These are phyloP conservation scores for Umbelopsis sp. DNA, from an alignment of 371 early-diverging fungal genomes.

Conservation along the genomic window DNA sequence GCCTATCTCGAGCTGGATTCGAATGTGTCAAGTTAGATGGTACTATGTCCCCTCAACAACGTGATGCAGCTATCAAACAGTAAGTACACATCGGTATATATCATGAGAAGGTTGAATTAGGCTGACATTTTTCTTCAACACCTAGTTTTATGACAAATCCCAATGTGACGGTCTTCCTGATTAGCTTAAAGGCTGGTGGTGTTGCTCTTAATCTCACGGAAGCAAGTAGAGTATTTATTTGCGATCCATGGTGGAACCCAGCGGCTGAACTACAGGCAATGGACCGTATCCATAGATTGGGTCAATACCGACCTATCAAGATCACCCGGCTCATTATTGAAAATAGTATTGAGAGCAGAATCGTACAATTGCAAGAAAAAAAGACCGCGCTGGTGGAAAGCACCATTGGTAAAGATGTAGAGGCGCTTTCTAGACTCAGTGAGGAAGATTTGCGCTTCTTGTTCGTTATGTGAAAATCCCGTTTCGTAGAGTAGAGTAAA, in stretches of 20 bases:
- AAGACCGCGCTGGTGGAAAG: conserved; percentile 91
- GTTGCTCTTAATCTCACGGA: conserved; percentile 96
- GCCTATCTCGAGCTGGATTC: conserved; percentile 93
- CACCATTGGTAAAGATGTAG: conserved; percentile 80
- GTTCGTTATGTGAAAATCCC: conserved; percentile 68
- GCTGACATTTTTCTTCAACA: conserved; percentile 25
- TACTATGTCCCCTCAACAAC: conserved; percentile 84
- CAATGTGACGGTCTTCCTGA: conserved; percentile 85
- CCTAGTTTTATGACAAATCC: conserved; percentile 81
- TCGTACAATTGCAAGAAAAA: conserved; percentile 93
- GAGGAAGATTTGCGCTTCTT: conserved; percentile 89
- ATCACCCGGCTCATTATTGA: conserved; percentile 91
- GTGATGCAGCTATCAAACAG: conserved; percentile 77
- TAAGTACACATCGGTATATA: conserved; percentile 22
- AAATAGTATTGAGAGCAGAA: conserved; percentile 95
- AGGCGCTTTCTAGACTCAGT: conserved; percentile 69
- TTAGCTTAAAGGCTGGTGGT: conserved; percentile 95
- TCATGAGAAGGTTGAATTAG: background rate
- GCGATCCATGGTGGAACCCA: conserved; percentile 96
- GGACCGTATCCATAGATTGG: conserved; percentile 93
- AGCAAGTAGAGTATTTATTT: conserved; percentile 90
- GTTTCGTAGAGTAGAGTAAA: too few relatives aligned
- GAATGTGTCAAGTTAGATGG: conserved; percentile 93
- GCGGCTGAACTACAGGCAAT: conserved; percentile 70
- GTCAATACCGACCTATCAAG: conserved; percentile 87